Percentiles rank a stretch among this genome's conserved stretches.
Conservation (phyloP, 2,329 filamentous ascomycete genomes). For the Nemania diffusa region DNA sequence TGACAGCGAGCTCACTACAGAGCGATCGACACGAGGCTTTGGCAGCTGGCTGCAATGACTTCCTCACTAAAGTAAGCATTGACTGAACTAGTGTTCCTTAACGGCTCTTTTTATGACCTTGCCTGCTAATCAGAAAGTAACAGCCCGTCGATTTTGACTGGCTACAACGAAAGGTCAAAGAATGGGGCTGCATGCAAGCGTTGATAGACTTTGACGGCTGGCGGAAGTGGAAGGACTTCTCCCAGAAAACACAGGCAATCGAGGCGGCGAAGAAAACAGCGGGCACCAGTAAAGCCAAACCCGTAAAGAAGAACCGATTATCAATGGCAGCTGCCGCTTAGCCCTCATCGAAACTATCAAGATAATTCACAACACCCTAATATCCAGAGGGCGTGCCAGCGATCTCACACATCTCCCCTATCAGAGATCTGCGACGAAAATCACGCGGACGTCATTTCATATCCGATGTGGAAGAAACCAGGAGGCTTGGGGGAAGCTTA, state of each 20-base stretch:
- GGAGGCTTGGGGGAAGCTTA: background rate
- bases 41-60: slow-evolving; percentile 97
- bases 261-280: slow-evolving; percentile 57
- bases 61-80: slow-evolving; percentile 85
- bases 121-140: slow-evolving; percentile 20
- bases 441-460: background rate
- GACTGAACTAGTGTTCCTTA: background rate
- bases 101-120: background rate
- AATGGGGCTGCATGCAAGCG: slow-evolving; percentile 99
- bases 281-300: slow-evolving; percentile 49
- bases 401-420: background rate
- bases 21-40: slow-evolving; percentile 95
- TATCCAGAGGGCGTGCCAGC: background rate
- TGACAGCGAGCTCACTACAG: slow-evolving; percentile 93
- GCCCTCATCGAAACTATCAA: background rate
- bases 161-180: slow-evolving; percentile 97
- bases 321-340: slow-evolving; percentile 50
- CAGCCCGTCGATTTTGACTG: slow-evolving; percentile 97
- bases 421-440: background rate
- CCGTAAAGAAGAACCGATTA: slow-evolving; percentile 58
- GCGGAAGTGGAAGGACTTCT: slow-evolving; percentile 95
- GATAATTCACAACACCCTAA: background rate
- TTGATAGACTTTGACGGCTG: slow-evolving; percentile 98
- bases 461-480: background rate
- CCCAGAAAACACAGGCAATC: slow-evolving; percentile 57